Base-by-base conservation (phyloP, 1,284 basidiomycete species). In the Apiotrichum montevideense region DNA sequence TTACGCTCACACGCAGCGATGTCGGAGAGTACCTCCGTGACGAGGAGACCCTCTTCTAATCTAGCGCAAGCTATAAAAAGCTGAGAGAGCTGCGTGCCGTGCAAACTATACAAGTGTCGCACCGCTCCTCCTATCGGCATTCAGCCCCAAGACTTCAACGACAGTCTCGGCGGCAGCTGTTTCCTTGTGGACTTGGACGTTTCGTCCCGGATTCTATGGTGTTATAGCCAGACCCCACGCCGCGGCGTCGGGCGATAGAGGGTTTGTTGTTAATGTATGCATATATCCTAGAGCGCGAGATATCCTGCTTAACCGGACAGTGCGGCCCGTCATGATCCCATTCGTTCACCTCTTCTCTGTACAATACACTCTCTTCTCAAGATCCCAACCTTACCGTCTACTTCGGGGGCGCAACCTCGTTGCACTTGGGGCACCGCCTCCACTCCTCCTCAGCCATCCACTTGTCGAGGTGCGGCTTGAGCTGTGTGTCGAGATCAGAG, bases 11-110 rank as follows among this genome's bases (percentile, higher is more conserved):
- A 21, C 13, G 37, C 13, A 93, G 90, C 51, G 93, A 97, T 77
- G 89, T 96, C 29, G 93, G 93, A 57, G 93, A 97, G 80, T 97
- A 96, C 73, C 79, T 97, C 51, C 85, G 93, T 70, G 94, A 97
- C 71, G 93, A 97, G 82, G 93, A 77, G 58, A 77, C 75, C 35
- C 75, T 77, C 72, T 77, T 77, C 64, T 77, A 67, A 51, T 21
- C 21, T 21, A 21, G 21, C 21, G 21, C 21, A 21, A 21, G 21
- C 21, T 21, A 21, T 21, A 21, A 21, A 21, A 21, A 21, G 21
- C 21, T 21, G 21, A 21, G 21, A 21, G 21, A 21, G 21, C 21
- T 21, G 21, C 21, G 21, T 21, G 21, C 21, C 21, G 21, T 21
- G 21, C 21, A 21, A 21, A 21, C 21, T 21, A 21, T 21, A 21